phyloP scores from a whole-genome alignment of 2,329 filamentous ascomycete species.

The Claviceps africana region DNA sequence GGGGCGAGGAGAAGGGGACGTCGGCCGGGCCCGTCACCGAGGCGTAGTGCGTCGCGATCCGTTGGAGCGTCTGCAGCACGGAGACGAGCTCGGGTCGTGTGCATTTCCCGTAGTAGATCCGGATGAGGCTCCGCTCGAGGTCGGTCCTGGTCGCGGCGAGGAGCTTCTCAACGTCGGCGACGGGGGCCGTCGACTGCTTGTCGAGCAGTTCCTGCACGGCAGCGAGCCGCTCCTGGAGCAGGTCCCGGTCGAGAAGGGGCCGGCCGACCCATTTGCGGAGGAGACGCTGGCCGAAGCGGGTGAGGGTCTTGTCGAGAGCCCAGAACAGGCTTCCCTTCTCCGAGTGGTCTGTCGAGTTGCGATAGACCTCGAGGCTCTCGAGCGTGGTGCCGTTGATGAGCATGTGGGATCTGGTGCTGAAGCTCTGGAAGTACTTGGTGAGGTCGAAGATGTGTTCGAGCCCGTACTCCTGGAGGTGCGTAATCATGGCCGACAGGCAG shows the following conservation, averaged over 20 bases:
- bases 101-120: constrained; percentile 96
- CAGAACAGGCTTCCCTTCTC: constrained; percentile 86
- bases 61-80: constrained; percentile 74
- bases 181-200: constrained; percentile 47
- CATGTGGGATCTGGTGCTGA: constrained; percentile 91
- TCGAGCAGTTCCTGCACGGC: constrained; percentile 79
- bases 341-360: constrained; percentile 78
- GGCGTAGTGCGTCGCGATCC: constrained; percentile 60
- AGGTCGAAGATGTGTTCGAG: constrained; percentile 91
- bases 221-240: constrained; percentile 63
- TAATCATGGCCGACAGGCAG: constrained; percentile 94
- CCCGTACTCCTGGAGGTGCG: constrained; percentile 79
- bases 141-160: constrained; percentile 62
- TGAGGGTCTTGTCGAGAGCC: constrained; percentile 85
- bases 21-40: constrained; percentile 50
- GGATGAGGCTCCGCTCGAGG: constrained; percentile 81
- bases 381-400: constrained; percentile 88
- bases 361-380: constrained; percentile 87
- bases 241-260: constrained; percentile 62
- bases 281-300: constrained; percentile 74
- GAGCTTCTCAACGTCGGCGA: constrained; percentile 61
- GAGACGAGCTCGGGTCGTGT: constrained; percentile 75
- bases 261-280: constrained; percentile 91
- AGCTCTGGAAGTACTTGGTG: constrained; percentile 93
- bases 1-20: constrained; percentile 55